Percentiles rank a stretch among this genome's conserved stretches.
These are phyloP conservation scores for Gossypium laxum DNA, from an alignment of 441 rosid genomes.

Conservation along the genomic window DNA sequence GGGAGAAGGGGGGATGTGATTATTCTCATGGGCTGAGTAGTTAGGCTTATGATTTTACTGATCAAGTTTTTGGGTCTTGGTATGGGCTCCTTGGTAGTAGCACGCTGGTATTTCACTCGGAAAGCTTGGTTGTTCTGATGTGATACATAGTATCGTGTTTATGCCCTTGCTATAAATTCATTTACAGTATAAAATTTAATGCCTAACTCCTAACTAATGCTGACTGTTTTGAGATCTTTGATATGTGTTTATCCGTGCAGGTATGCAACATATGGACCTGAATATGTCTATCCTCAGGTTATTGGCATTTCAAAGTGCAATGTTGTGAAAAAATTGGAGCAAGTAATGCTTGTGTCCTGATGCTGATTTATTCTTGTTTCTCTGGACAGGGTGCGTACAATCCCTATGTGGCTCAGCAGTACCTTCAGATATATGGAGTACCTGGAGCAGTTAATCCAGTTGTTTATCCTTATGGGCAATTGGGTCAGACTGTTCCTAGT, in stretches of 20 bases:
- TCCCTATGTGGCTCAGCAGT: constrained; percentile 73
- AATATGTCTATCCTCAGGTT: constrained; percentile 70
- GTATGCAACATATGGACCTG: constrained; percentile 64
- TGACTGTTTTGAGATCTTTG: neutral
- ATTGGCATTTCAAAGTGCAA: constrained; percentile 14
- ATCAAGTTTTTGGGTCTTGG: constrained; percentile 12
- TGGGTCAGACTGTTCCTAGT: constrained; percentile 53
- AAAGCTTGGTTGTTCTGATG: neutral
- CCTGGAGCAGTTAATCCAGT: constrained; percentile 53
- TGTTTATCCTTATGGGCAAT: constrained; percentile 59
- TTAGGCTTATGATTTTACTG: constrained; percentile 13
- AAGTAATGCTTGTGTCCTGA: neutral
- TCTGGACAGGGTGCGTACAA: constrained; percentile 59
- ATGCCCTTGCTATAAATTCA: constrained; percentile 6
- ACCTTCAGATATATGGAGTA: constrained; percentile 74
- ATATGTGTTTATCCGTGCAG: constrained; percentile 35
- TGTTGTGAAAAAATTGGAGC: neutral
- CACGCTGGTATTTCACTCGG: neutral
- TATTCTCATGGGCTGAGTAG: constrained; percentile 11
- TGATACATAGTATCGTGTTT: neutral
- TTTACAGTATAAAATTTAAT: neutral
- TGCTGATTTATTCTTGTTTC: constrained; percentile 17
- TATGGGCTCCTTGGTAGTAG: constrained; percentile 13
- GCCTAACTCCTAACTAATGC: neutral
- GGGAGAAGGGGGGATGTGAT: neutral